These are phyloP conservation scores for Nakaseomyces sp. DNA, from an alignment of 1,139 yeast species.

Conservation along the genomic window DNA sequence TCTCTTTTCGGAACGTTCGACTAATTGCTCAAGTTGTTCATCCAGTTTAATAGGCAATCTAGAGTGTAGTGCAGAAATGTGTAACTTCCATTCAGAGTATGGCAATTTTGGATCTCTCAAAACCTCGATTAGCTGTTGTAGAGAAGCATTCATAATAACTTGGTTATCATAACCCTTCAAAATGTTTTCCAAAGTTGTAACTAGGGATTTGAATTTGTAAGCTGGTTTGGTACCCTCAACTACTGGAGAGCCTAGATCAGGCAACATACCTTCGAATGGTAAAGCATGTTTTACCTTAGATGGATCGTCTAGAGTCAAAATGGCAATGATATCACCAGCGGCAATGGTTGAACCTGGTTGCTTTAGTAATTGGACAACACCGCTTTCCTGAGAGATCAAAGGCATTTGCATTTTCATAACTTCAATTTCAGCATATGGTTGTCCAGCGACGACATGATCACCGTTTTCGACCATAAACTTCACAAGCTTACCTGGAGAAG, in stretches of 20 bases:
- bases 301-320: conserved; percentile 90
- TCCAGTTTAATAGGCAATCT: conserved; percentile 77
- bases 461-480: conserved; percentile 91
- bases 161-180: conserved; percentile 91
- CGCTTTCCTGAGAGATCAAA: conserved; percentile 83
- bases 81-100: conserved; percentile 82
- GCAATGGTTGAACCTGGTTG: conserved; percentile 97
- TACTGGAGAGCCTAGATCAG: conserved; percentile 75
- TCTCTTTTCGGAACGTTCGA: conserved; percentile 62
- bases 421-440: conserved; percentile 95
- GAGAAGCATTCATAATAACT: conserved; percentile 78
- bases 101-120: conserved; percentile 79
- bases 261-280: conserved; percentile 91
- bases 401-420: conserved; percentile 99
- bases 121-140: conserved; percentile 61
- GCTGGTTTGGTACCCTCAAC: conserved; percentile 78
- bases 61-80: conserved; percentile 83
- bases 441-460: conserved; percentile 85
- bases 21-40: conserved; percentile 50
- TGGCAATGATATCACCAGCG: conserved; percentile 96
- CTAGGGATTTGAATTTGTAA: conserved; percentile 56
- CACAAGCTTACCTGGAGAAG: conserved; percentile 96
- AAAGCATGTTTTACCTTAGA: conserved; percentile 93
- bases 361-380: conserved; percentile 82
- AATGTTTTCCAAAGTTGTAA: conserved; percentile 62